These are phyloP conservation scores for Salicornia ramosissima DNA, from an alignment of 148 eudicot genomes.

Conservation along the genomic window DNA sequence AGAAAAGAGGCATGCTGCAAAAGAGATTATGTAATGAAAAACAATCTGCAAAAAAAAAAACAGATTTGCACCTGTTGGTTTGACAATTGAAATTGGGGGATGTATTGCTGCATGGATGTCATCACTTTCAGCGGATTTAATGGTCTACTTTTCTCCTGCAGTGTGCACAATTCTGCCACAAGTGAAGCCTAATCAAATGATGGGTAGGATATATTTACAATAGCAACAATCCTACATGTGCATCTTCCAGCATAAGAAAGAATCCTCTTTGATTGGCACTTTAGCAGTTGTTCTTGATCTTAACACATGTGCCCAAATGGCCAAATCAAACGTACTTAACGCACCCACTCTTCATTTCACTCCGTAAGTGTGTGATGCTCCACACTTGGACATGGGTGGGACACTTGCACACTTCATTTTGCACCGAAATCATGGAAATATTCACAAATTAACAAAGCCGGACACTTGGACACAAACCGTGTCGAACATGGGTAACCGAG, in stretches of 20 bases:
- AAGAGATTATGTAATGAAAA: conserved; percentile 1
- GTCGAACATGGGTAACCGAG: too few species aligned
- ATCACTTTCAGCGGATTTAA: conserved; percentile 64
- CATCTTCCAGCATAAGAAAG: conserved; percentile 5
- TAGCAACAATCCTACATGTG: neutral
- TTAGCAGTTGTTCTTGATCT: neutral
- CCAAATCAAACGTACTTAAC: neutral
- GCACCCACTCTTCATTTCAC: neutral
- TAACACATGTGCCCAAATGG: too few species aligned
- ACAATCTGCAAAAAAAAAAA: neutral
- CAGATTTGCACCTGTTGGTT: conserved; percentile 60
- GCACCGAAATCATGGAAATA: too few species aligned
- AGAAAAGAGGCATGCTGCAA: neutral
- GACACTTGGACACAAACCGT: too few species aligned
- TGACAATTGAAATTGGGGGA: conserved; percentile 60
- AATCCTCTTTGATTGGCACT: neutral
- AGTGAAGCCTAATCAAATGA: conserved; percentile 15
- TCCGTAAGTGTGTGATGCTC: too few species aligned
- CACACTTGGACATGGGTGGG: too few species aligned
- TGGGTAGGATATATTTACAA: neutral
- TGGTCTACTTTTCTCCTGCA: conserved; percentile 41
- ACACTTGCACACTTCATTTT: too few species aligned
- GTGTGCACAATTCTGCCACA: conserved; percentile 53
- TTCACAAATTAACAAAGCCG: too few species aligned
- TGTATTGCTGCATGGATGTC: conserved; percentile 61